These are phyloP conservation scores for Eremothecium gossypii DNA, from an alignment of 1,139 yeast genomes.

Conservation along the genomic window DNA sequence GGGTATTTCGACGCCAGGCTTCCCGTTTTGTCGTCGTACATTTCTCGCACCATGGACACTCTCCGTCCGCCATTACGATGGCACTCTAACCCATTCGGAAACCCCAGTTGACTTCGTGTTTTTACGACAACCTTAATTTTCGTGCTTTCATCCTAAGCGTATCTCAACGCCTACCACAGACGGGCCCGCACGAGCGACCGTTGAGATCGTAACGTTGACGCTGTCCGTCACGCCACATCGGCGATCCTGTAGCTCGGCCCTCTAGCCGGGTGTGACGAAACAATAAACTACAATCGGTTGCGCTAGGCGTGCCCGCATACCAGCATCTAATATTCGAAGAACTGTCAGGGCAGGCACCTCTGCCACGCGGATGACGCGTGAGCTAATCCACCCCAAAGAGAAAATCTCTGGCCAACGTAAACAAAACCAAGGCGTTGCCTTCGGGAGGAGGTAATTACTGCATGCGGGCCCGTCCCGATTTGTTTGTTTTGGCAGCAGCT, in stretches of 20 bases:
- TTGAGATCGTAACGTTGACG: neutral
- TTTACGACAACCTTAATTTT: neutral
- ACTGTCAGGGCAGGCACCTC: neutral
- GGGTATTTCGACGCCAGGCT: too few relatives aligned
- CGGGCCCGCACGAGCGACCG: neutral
- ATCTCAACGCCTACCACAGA: too few relatives aligned
- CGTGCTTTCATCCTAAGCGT: too few relatives aligned
- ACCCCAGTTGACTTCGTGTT: neutral
- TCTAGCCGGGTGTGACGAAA: neutral
- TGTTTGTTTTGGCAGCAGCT: too few relatives aligned
- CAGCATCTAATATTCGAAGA: slow-evolving; percentile 1
- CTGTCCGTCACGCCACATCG: neutral
- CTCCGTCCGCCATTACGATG: neutral
- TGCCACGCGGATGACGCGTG: neutral
- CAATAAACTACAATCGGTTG: neutral
- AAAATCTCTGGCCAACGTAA: neutral
- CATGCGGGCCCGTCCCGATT: too few relatives aligned
- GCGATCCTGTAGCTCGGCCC: neutral
- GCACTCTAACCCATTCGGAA: neutral
- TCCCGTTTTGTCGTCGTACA: too few relatives aligned
- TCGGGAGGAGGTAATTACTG: too few relatives aligned
- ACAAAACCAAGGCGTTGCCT: too few relatives aligned
- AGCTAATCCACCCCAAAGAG: neutral
- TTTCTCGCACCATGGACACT: neutral
- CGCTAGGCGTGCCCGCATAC: neutral